These are phyloP conservation scores for Cercophora scortea DNA, from an alignment of 495 filamentous ascomycete species.

Conservation along the genomic window DNA sequence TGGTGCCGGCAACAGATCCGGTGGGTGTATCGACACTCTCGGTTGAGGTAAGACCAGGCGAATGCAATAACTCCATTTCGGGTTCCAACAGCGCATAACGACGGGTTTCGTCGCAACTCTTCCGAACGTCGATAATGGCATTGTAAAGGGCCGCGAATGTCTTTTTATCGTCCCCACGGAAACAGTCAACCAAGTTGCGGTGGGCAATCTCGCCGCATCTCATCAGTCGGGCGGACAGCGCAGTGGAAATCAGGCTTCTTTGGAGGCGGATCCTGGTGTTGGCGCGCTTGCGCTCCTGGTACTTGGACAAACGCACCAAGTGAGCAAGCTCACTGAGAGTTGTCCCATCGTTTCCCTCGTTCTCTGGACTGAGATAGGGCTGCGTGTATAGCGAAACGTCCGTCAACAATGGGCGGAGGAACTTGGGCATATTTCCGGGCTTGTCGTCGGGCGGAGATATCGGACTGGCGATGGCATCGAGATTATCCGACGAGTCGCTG, in stretches of 20 bases:
- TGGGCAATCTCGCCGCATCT: conserved; percentile 71
- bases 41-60: conserved; percentile 34
- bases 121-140: conserved; percentile 79
- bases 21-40: conserved; percentile 36
- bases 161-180: conserved; percentile 83
- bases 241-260: conserved; percentile 61
- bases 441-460: conserved; percentile 17
- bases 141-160: conserved; percentile 82
- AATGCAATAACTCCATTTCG: conserved; percentile 49
- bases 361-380: conserved; percentile 35
- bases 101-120: conserved; percentile 68
- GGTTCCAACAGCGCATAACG: conserved; percentile 62
- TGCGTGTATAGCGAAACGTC: conserved; percentile 47
- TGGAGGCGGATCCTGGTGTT: conserved; percentile 61
- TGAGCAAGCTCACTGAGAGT: conserved; percentile 65
- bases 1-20: conserved; percentile 28
- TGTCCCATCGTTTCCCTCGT: conserved; percentile 45
- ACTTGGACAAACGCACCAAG: conserved; percentile 59
- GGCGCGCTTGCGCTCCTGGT: conserved; percentile 64
- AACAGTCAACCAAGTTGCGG: conserved; percentile 76
- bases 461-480: conserved; percentile 10
- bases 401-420: conserved; percentile 36
- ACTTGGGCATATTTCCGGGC: conserved; percentile 13
- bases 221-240: conserved; percentile 70
- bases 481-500: conserved; percentile 17